phyloP scores from a whole-genome alignment of 768 basidiomycete species.

The Tricholoma hemisulphureum region DNA sequence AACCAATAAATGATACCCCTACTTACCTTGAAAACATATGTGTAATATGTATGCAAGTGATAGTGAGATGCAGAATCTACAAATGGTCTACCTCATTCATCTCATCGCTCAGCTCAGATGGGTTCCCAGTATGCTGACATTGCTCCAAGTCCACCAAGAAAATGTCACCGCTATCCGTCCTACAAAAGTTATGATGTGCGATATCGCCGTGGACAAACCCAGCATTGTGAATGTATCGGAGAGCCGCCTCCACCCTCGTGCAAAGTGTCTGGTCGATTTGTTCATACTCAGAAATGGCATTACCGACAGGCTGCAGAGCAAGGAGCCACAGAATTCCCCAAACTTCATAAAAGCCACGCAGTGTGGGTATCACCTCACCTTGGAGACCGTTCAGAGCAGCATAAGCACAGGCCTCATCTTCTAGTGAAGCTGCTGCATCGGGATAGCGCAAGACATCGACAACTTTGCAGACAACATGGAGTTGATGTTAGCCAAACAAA shows the following conservation, averaged over 20 bases:
- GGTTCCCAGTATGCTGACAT: not conserved
- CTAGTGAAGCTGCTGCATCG: not conserved
- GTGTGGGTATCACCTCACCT: slow-evolving; percentile 8
- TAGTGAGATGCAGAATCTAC: not conserved
- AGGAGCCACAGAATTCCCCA: slow-evolving; percentile 20
- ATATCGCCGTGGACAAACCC: slow-evolving; percentile 5
- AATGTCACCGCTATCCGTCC: not conserved
- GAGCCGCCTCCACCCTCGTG: slow-evolving; percentile 14
- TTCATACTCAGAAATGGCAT: not conserved
- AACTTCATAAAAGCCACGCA: slow-evolving; percentile 16
- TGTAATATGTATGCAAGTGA: no score
- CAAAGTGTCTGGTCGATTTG: slow-evolving; percentile 6
- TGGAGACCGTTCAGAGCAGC: not conserved
- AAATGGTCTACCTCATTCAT: not conserved
- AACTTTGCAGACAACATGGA: not conserved
- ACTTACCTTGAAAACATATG: no score
- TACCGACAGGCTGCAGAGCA: slow-evolving; percentile 10
- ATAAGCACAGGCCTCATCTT: slow-evolving; percentile 4
- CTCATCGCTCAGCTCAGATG: not conserved
- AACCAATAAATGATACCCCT: no score
- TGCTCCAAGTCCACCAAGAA: slow-evolving; percentile 3
- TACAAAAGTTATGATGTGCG: not conserved
- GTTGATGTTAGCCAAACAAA: no score
- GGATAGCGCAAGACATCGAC: not conserved
- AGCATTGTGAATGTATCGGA: slow-evolving; percentile 14